Evolutionary conservation across 2,329 filamentous ascomycete genomes (phyloP).

Genomic region (Fusarium ambrosium): DNA sequence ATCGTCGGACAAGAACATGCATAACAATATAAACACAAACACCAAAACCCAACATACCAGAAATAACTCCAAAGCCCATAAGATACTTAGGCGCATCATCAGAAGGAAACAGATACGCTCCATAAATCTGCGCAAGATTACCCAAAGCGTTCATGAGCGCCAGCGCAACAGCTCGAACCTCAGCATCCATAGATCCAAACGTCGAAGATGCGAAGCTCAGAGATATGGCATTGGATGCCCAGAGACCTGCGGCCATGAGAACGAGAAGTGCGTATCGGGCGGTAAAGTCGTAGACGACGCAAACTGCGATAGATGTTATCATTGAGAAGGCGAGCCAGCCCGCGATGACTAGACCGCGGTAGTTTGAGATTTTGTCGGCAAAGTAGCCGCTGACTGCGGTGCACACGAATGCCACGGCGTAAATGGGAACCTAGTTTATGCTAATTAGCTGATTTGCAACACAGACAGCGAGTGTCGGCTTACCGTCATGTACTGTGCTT

Average conservation of each 20-base stretch:
- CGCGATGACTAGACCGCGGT: background rate
- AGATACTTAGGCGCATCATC: constrained; percentile 63
- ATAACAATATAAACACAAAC: background rate
- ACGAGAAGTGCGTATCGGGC: constrained; percentile 67
- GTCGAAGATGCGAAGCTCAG: constrained; percentile 66
- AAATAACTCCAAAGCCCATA: constrained; percentile 56
- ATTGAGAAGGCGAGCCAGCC: constrained; percentile 5
- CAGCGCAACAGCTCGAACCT: constrained; percentile 61
- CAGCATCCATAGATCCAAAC: constrained; percentile 63
- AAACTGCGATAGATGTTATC: constrained; percentile 53
- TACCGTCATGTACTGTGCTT: constrained; percentile 49
- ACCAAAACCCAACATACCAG: background rate
- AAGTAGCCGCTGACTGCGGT: constrained; percentile 62
- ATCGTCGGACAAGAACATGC: background rate
- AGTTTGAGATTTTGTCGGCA: constrained; percentile 19
- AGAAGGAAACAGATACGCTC: constrained; percentile 65
- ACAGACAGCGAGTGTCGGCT: background rate
- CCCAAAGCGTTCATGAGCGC: constrained; percentile 68
- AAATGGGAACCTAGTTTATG: constrained; percentile 58
- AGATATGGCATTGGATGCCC: constrained; percentile 65
- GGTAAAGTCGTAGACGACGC: constrained; percentile 65
- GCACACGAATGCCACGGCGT: constrained; percentile 65
- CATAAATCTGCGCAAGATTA: constrained; percentile 69
- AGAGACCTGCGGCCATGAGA: constrained; percentile 68
- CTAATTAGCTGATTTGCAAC: background rate